Evolutionary conservation across 2,329 filamentous ascomycete species (phyloP).

Genomic region (Ceratocystis albifundus): DNA sequence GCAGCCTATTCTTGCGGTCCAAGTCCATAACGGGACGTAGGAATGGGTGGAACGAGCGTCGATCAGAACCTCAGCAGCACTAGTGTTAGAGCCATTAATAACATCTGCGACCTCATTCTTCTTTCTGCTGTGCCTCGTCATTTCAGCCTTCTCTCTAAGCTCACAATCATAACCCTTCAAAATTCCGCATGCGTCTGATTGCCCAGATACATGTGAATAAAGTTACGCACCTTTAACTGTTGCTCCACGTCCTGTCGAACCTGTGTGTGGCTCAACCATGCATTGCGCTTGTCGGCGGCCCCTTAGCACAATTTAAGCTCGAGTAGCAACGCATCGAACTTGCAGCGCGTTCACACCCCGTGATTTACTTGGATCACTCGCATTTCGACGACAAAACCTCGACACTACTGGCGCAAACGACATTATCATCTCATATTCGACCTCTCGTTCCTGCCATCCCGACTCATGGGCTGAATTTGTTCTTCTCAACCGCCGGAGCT

Average conservation of each 20-base stretch:
- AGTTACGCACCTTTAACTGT: neutral
- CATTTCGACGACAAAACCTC: conserved; percentile 3
- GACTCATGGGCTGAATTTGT: conserved; percentile 2
- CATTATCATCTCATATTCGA: neutral
- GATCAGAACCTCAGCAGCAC: neutral
- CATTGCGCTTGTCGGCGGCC: conserved; percentile 11
- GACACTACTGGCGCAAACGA: conserved; percentile 7
- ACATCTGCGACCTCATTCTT: neutral
- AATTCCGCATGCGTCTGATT: neutral
- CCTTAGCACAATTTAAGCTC: conserved; percentile 13
- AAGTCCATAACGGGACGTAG: conserved; percentile 4
- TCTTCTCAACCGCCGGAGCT: neutral
- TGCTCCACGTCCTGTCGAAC: neutral
- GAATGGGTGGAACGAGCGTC: conserved; percentile 12
- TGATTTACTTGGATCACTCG: neutral
- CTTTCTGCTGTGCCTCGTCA: neutral
- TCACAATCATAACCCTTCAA: neutral
- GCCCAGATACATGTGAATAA: neutral
- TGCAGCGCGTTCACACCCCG: neutral
- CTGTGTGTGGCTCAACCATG: conserved; percentile 12
- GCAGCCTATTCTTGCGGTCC: conserved; percentile 2
- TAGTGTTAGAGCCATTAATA: neutral
- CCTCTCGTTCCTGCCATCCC: neutral
- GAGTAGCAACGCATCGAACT: conserved; percentile 10
- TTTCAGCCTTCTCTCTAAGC: conserved; percentile 9